These are phyloP conservation scores for Ilyonectria mors-panacis DNA, from an alignment of 2,329 filamentous ascomycete species.

Conservation along the genomic window DNA sequence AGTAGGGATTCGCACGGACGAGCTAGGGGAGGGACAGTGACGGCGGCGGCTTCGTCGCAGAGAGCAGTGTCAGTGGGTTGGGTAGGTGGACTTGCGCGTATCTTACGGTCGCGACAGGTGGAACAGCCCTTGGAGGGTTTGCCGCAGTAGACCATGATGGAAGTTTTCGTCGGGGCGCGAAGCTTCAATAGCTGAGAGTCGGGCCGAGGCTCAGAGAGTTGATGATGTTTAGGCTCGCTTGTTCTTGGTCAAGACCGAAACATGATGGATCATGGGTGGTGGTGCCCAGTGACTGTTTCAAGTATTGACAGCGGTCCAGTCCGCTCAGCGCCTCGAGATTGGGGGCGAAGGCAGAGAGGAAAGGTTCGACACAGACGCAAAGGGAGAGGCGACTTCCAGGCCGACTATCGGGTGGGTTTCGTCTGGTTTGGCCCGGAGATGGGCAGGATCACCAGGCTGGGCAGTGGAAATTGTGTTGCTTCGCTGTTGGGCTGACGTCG, in stretches of 20 bases:
- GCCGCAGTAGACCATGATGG: slow-evolving; percentile 69
- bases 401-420: too few relatives aligned
- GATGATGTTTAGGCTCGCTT: slow-evolving; percentile 28
- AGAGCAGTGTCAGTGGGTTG: neutral
- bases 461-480: neutral
- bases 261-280: slow-evolving; percentile 37
- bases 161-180: slow-evolving; percentile 16
- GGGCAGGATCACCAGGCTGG: neutral
- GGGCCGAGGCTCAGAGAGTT: slow-evolving; percentile 12
- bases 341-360: neutral
- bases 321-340: neutral
- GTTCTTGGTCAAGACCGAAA: slow-evolving; percentile 34
- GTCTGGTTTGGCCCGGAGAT: too few relatives aligned
- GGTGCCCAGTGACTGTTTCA: slow-evolving; percentile 7
- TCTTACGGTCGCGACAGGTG: slow-evolving; percentile 69
- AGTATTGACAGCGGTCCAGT: neutral
- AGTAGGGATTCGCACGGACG: slow-evolving; percentile 14
- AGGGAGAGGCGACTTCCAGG: neutral
- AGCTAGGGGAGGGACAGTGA: slow-evolving; percentile 15
- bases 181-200: slow-evolving; percentile 13
- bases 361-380: neutral
- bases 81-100: slow-evolving; percentile 61
- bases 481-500: neutral
- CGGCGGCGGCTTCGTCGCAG: neutral
- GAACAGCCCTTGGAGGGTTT: slow-evolving; percentile 71